phyloP scores from a whole-genome alignment of 2,329 filamentous ascomycete genomes.

The Dryadomyces sulphureus region DNA sequence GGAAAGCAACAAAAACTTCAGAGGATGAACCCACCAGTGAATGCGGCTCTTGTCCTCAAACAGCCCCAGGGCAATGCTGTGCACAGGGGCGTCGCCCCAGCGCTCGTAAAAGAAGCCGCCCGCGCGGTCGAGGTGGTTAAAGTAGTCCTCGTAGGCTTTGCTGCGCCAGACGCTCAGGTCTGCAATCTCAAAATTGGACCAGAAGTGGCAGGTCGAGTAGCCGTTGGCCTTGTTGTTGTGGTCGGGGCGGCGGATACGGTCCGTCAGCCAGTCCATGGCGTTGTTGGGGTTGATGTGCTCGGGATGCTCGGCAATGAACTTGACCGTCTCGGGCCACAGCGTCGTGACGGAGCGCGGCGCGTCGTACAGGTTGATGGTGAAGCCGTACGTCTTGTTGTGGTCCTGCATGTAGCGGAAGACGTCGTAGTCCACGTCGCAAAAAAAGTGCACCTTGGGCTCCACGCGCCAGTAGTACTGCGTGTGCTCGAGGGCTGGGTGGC shows the following conservation, averaged over 20 bases:
- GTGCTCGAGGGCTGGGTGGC: constrained; percentile 73
- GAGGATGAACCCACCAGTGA: constrained; percentile 57
- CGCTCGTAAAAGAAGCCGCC: constrained; percentile 98
- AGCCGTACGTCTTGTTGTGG: constrained; percentile 97
- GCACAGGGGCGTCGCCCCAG: constrained; percentile 81
- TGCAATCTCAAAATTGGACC: constrained; percentile 96
- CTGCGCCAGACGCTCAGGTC: constrained; percentile 89
- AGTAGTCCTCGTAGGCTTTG: constrained; percentile 85
- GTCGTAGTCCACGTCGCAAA: constrained; percentile 97
- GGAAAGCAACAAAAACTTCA: not conserved
- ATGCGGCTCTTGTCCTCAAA: constrained; percentile 86
- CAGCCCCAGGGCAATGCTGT: constrained; percentile 80
- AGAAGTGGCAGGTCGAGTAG: constrained; percentile 97
- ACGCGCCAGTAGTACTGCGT: constrained; percentile 96
- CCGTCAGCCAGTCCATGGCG: constrained; percentile 76
- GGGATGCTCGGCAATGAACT: constrained; percentile 76
- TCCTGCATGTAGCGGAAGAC: constrained; percentile 97
- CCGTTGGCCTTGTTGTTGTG: constrained; percentile 73
- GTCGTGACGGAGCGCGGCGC: constrained; percentile 71
- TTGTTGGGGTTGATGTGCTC: constrained; percentile 72
- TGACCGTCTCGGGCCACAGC: constrained; percentile 89
- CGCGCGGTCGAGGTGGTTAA: constrained; percentile 82
- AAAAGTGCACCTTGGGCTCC: constrained; percentile 97
- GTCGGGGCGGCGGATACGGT: constrained; percentile 59
- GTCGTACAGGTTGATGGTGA: constrained; percentile 96